Base-by-base conservation (phyloP, 139 green algal genomes). In the Ettlia oleoabundans region DNA sequence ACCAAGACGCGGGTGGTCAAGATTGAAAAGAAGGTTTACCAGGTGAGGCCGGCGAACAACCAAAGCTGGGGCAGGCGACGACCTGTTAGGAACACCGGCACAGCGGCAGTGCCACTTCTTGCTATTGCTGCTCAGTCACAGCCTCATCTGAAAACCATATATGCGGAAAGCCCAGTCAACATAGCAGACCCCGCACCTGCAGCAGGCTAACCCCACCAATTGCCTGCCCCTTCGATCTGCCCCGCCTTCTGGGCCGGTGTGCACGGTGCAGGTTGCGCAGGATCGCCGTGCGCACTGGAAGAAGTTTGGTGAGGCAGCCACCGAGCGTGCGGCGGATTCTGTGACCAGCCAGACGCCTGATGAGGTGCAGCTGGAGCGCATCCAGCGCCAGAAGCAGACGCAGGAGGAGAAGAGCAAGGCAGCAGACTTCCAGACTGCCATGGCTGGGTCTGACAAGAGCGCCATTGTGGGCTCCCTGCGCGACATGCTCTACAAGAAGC, bases 311-410 rank as follows among this genome's bases (percentile, higher is more conserved):
- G 81, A 93, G 26, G 96, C 94, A 10, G 85, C 92, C 0, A 89
- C 68, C 0, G 85, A 94, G 82, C 61, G 79, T 8, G 81, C 82
- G 10, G 88, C 78, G 32, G 90, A 97, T 74, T 86, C 43, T 32
- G 83, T 94, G 9, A 96, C 93, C 33, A 88, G 91, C 61, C 92
- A 93, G 71, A 89, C 87, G 13, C 88, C 86, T 5, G 96, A 99
- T 66, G 95, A 99, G 61, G 96, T 99, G 68, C 96, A 92, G 63
- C 95, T 99, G 63, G 97, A 99, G 78, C 90, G 92, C 32, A 85
- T 94, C 41, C 81, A 90, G 13, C 86, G 90, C 55, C 55, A 90
- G 61, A 96, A 98, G 88, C 90, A 95, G 66, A 96, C 90, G 35
- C 90, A 91, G 51, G 88, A 95, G 82, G 94, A 98, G 87, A 97